Conservation (phyloP, 1,284 basidiomycete genomes). For the Leccinum subspadiceum region DNA sequence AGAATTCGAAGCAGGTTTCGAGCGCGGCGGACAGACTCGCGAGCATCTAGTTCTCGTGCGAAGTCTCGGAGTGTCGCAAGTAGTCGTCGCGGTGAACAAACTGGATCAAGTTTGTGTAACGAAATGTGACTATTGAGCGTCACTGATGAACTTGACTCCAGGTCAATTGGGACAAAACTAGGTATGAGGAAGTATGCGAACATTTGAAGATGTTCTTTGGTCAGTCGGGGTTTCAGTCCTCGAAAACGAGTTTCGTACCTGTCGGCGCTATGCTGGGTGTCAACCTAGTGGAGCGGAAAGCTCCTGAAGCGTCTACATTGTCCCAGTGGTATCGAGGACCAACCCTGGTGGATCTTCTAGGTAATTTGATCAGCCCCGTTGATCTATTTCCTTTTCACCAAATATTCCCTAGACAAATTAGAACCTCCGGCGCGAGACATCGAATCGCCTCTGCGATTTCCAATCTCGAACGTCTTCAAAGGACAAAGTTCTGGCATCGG, state of each 20-base stretch:
- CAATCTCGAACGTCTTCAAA: constrained; percentile 95
- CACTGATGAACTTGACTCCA: constrained; percentile 34
- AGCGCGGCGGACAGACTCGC: constrained; percentile 92
- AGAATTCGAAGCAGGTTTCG: constrained; percentile 95
- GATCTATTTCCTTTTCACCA: neutral
- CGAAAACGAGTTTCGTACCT: constrained; percentile 83
- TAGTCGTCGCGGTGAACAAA: constrained; percentile 94
- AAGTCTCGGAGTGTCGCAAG: constrained; percentile 91
- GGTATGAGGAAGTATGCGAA: constrained; percentile 84
- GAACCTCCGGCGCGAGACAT: constrained; percentile 82
- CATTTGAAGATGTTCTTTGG: constrained; percentile 79
- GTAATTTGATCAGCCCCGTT: constrained; percentile 39
- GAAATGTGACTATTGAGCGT: neutral
- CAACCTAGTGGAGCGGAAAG: constrained; percentile 67
- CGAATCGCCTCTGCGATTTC: constrained; percentile 78
- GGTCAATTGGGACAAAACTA: constrained; percentile 80
- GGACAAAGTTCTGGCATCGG: constrained; percentile 81
- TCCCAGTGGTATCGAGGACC: constrained; percentile 83
- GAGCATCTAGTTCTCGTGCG: constrained; percentile 93
- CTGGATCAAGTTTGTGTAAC: constrained; percentile 71
- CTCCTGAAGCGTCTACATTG: constrained; percentile 48
- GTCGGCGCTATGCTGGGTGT: constrained; percentile 89
- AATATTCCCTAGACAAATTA: constrained; percentile 58
- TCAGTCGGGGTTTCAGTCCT: constrained; percentile 82
- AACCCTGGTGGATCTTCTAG: constrained; percentile 82